phyloP scores from a whole-genome alignment of 306 rosid species.

The Prunus davidiana region DNA sequence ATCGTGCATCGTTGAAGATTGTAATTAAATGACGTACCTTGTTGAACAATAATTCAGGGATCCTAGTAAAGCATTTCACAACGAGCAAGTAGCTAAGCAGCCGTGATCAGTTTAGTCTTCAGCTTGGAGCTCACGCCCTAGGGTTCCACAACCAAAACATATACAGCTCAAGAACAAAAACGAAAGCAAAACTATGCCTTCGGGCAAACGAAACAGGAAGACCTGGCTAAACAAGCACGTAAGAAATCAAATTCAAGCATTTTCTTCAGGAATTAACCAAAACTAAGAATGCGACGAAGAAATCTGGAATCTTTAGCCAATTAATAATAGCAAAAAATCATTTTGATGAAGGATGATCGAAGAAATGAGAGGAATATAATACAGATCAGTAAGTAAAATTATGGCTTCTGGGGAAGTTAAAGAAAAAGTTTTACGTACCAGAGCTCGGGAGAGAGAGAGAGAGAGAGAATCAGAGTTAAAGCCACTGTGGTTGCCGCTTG shows the following conservation, averaged over 20 bases:
- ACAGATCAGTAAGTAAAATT: not conserved
- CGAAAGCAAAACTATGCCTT: not conserved
- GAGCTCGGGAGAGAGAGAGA: not conserved
- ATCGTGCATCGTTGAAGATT: not conserved
- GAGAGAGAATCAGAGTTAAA: not conserved
- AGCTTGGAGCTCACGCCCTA: not conserved
- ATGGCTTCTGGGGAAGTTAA: not conserved
- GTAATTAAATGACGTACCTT: not conserved
- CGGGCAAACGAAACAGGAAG: not conserved
- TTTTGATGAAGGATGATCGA: not conserved
- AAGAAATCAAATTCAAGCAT: not conserved
- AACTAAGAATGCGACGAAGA: not conserved
- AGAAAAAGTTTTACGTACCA: not conserved
- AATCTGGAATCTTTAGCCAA: not conserved
- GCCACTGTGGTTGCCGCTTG: not conserved
- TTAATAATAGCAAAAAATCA: not conserved
- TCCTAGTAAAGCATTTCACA: not conserved
- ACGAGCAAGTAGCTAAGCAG: not conserved
- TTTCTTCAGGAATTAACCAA: not conserved
- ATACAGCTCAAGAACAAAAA: too few species aligned
- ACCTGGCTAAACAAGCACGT: not conserved
- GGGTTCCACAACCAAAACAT: not conserved
- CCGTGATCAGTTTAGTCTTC: not conserved
- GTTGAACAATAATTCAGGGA: not conserved
- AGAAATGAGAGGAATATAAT: not conserved